phyloP scores from a whole-genome alignment of 768 basidiomycete species.

The Suillus cothurnatus region DNA sequence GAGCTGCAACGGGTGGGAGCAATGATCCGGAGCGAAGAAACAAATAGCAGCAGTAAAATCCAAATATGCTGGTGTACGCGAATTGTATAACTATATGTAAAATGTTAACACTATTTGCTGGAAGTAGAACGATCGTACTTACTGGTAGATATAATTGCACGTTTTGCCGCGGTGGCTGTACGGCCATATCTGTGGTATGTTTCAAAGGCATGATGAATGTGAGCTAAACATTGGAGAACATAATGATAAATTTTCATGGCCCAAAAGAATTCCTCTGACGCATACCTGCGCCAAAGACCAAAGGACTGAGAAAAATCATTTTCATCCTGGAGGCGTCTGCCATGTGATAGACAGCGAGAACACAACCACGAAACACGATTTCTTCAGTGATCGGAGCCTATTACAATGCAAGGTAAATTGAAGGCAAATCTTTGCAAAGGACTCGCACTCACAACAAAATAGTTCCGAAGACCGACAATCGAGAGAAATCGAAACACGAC shows the following conservation, averaged over 20 bases:
- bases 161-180: slow-evolving; percentile 60
- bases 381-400: slow-evolving; percentile 94
- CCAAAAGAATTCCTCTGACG: slow-evolving; percentile 8
- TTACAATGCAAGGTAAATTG: background rate
- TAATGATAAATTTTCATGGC: background rate
- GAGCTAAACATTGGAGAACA: slow-evolving; percentile 53
- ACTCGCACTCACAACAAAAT: slow-evolving; percentile 43
- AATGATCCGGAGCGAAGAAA: slow-evolving; percentile 87
- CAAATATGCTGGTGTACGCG: slow-evolving; percentile 90
- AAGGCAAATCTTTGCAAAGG: slow-evolving; percentile 1
- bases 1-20: slow-evolving; percentile 74
- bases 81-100: slow-evolving; percentile 75
- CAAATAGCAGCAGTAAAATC: slow-evolving; percentile 83
- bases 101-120: background rate
- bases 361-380: slow-evolving; percentile 84
- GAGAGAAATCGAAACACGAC: slow-evolving; percentile 45
- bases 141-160: slow-evolving; percentile 61
- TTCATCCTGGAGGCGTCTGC: slow-evolving; percentile 52
- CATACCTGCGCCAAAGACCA: slow-evolving; percentile 88
- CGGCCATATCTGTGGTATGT: slow-evolving; percentile 75
- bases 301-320: slow-evolving; percentile 80
- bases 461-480: slow-evolving; percentile 73
- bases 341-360: slow-evolving; percentile 73
- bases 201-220: slow-evolving; percentile 92
- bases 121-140: slow-evolving; percentile 21